Evolutionary conservation across 106 monocot genomes (phyloP).

Genomic region (Platanthera guangdongensis): DNA sequence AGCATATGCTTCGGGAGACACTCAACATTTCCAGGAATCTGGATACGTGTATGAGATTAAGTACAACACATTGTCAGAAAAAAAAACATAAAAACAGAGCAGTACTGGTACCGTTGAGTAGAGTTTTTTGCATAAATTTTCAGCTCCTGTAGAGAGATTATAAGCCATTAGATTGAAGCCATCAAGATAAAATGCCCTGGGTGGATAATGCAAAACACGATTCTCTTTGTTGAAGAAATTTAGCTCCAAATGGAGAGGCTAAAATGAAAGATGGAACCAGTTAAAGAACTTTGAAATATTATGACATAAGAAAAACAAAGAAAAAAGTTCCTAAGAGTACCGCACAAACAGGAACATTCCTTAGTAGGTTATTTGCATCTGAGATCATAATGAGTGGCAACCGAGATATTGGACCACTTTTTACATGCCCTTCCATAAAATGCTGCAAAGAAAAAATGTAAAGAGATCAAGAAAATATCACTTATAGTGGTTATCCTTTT

Average conservation of each 20-base stretch:
- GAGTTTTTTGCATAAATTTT: constrained; percentile 87
- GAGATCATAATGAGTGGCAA: constrained; percentile 89
- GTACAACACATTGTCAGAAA: background rate
- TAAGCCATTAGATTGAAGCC: constrained; percentile 92
- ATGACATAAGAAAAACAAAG: background rate
- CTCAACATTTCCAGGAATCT: constrained; percentile 92
- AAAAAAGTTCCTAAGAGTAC: constrained; percentile 20
- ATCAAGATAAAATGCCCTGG: constrained; percentile 87
- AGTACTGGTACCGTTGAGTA: constrained; percentile 56
- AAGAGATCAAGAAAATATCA: background rate
- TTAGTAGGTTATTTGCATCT: constrained; percentile 46
- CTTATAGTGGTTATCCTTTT: background rate
- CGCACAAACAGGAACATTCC: constrained; percentile 92
- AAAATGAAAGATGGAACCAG: constrained; percentile 16
- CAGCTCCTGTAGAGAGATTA: constrained; percentile 75
- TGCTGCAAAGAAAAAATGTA: constrained; percentile 42
- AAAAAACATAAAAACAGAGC: background rate
- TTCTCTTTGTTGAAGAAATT: constrained; percentile 95
- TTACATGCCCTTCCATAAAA: constrained; percentile 98
- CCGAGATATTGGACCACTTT: constrained; percentile 78
- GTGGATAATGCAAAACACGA: constrained; percentile 84
- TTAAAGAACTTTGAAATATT: constrained; percentile 8
- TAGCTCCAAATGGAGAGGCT: constrained; percentile 95
- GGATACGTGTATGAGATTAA: constrained; percentile 13
- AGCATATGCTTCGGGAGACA: constrained; percentile 64